Percentiles rank a stretch among this genome's conserved stretches.
phyloP scores from a whole-genome alignment of 2,329 filamentous ascomycete genomes.

The Trichoderma polysporum region DNA sequence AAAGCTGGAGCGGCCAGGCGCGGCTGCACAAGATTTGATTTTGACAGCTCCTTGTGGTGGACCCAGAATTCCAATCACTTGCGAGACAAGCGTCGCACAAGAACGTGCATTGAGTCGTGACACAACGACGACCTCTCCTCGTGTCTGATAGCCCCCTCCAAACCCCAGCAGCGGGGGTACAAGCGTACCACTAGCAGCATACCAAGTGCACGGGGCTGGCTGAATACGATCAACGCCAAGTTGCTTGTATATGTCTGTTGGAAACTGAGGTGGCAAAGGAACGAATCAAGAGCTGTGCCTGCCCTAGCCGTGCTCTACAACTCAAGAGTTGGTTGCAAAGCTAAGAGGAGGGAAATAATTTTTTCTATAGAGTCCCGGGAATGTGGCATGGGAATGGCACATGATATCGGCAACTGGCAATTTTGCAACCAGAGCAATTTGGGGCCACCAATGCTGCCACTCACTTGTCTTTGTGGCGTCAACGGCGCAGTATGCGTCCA shows the following conservation, averaged over 20 bases:
- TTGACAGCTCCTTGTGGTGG: slow-evolving; percentile 21
- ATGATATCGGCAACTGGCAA: slow-evolving; percentile 14
- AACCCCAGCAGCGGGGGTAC: background rate
- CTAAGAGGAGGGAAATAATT: background rate
- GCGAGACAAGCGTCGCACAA: slow-evolving; percentile 10
- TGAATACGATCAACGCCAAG: slow-evolving; percentile 10
- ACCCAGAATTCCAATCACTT: slow-evolving; percentile 9
- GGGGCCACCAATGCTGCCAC: background rate
- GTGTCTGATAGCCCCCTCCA: slow-evolving; percentile 14
- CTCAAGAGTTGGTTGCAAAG: background rate
- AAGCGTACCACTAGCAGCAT: slow-evolving; percentile 6
- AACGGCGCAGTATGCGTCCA: slow-evolving; percentile 9
- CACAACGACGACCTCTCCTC: slow-evolving; percentile 8
- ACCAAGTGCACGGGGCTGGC: slow-evolving; percentile 17
- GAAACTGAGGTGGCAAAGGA: background rate
- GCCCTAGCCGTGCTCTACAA: background rate
- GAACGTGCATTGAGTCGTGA: slow-evolving; percentile 10
- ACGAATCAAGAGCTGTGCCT: background rate
- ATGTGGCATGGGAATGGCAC: slow-evolving; percentile 8
- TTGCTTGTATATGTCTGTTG: background rate
- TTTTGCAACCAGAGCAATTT: background rate
- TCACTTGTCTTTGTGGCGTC: slow-evolving; percentile 12
- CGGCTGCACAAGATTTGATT: slow-evolving; percentile 21
- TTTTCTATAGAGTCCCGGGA: background rate
- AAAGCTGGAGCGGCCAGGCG: slow-evolving; percentile 8